Evolutionary conservation across 2,329 filamentous ascomycete genomes (phyloP).

Genomic region (Metarhizium brunneum): DNA sequence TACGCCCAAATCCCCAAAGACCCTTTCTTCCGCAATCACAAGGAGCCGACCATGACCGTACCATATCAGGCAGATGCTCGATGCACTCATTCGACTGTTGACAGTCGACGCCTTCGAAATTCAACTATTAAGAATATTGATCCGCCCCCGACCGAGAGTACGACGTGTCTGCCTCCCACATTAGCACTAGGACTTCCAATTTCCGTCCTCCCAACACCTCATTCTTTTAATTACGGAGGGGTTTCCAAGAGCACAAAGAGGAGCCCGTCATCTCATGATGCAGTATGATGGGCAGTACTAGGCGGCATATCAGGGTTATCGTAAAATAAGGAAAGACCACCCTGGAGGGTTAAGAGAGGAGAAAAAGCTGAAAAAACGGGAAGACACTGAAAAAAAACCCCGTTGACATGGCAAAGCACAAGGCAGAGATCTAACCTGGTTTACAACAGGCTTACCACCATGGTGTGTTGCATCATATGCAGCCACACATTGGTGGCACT

Average conservation of each 20-base stretch:
- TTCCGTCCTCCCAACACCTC: neutral
- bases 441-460: neutral
- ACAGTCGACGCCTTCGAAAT: neutral
- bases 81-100: neutral
- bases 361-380: neutral
- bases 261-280: neutral
- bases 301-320: neutral
- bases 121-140: neutral
- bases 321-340: neutral
- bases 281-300: neutral
- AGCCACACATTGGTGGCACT: neutral
- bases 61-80: neutral
- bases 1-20: neutral
- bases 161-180: neutral
- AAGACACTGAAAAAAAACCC: neutral
- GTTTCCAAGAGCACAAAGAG: neutral
- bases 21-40: neutral
- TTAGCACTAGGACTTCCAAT: neutral
- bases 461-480: neutral
- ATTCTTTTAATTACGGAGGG: neutral
- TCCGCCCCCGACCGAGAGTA: neutral
- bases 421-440: neutral
- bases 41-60: neutral
- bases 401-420: neutral
- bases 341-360: neutral